Evolutionary conservation across 176 grass and related monocot genomes (phyloP).

Genomic region (Paspalum notatum): DNA sequence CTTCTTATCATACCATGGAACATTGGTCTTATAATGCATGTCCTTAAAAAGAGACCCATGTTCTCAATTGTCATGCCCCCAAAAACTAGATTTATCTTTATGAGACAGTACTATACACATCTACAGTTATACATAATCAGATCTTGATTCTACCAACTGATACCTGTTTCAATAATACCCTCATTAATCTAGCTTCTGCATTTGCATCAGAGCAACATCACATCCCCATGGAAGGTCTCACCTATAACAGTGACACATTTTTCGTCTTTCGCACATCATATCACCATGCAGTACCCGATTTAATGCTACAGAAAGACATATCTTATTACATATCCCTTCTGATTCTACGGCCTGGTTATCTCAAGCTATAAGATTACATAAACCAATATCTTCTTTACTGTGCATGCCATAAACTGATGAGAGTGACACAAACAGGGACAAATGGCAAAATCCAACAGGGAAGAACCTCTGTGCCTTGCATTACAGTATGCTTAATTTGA

Average conservation of each 20-base stretch:
- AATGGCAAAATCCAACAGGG: neutral
- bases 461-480: neutral
- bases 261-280: neutral
- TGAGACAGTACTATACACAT: neutral
- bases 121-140: neutral
- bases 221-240: neutral
- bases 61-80: slow-evolving; percentile 8
- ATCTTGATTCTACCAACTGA: neutral
- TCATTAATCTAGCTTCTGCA: neutral
- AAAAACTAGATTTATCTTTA: neutral
- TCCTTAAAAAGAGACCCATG: neutral
- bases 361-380: neutral
- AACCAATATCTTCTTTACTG: neutral
- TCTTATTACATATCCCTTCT: neutral
- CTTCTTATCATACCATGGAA: neutral
- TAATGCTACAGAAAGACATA: neutral
- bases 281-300: neutral
- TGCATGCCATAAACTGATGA: neutral
- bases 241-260: neutral
- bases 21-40: neutral
- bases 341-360: neutral
- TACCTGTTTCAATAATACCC: neutral
- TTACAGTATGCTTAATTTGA: neutral
- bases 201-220: neutral
- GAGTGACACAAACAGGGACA: neutral